Evolutionary conservation across 2,329 filamentous ascomycete species (phyloP), one percentile per base, ranked within the genome.

Genomic region (Lasiodiplodia gonubiensis): DNA sequence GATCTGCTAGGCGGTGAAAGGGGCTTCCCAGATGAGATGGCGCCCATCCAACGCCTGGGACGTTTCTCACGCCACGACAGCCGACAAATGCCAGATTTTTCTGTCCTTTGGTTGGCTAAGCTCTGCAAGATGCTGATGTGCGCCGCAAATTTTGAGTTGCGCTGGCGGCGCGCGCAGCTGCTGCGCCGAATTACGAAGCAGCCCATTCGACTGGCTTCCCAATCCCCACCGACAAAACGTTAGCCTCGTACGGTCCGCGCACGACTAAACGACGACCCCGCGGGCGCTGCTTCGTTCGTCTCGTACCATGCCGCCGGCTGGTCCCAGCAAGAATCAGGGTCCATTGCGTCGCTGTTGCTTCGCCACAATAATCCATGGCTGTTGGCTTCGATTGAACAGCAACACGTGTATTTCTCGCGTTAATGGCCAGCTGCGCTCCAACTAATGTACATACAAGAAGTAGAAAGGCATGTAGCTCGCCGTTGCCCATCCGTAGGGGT

Each of bases 1-100:
- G 61, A 64, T 54, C 61, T 60, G 65, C 64, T n/a, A 66, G 65
- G 65, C 65, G 65, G 65, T 67, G 54, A 67, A 67, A 59, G 65
- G 61, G 61, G 61, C 57, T 63, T 51, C 59, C 59, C 59, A 39
- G 59, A 63, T 25, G 59, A 63, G 59, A 63, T 63, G 49, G 61
- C 61, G 61, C 61, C 61, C 42, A 42, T 53, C 25, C 61, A 63
- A 37, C 59, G 59, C 11, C 59, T 63, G 61, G 61, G 49, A 27
- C 51, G 61, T 64, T 64, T 54, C 61, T 64, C 61, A 64, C 61
- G 61, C 61, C 61, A 64, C 61, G 61, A 64, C 61, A 64, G 51
- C 61, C 61, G 61, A 64, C 61, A 54, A 64, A 51, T 42, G 61
- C 35, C 48, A 64, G 61, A 64, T 64, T 64, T 61, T 54, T 54